Conservation (phyloP, 1,139 yeast species). For the Candida anutae region DNA sequence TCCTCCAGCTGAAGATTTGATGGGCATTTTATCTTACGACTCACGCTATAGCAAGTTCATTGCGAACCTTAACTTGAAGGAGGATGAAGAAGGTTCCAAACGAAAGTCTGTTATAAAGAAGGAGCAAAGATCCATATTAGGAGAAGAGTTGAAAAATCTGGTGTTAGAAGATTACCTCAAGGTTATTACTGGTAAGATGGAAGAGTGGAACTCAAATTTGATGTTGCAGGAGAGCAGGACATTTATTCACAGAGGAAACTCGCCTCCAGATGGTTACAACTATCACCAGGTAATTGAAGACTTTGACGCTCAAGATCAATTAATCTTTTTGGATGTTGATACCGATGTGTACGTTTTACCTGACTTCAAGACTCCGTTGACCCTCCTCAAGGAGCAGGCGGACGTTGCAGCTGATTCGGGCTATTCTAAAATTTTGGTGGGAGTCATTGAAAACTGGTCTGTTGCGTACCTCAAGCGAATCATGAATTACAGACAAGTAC, state of each 20-base stretch:
- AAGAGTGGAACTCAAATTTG: conserved; percentile 72
- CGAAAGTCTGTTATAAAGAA: conserved; percentile 37
- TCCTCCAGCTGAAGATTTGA: conserved; percentile 62
- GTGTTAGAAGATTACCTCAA: conserved; percentile 66
- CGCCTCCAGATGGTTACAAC: conserved; percentile 59
- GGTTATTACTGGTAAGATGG: conserved; percentile 62
- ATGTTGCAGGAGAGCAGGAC: conserved; percentile 55
- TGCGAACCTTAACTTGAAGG: conserved; percentile 12
- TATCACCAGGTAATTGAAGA: conserved; percentile 37
- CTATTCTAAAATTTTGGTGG: conserved; percentile 72
- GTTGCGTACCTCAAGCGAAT: conserved; percentile 55
- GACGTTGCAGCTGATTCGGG: conserved; percentile 87
- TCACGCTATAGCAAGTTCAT: conserved; percentile 47
- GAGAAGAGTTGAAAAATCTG: conserved; percentile 58
- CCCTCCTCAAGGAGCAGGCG: conserved; percentile 85
- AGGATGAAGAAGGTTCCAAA: conserved; percentile 3
- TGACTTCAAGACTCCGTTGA: conserved; percentile 45
- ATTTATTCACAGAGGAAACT: conserved; percentile 52
- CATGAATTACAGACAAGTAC: conserved; percentile 46
- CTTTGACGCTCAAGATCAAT: conserved; percentile 43
- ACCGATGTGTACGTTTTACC: conserved; percentile 63
- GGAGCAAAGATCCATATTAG: conserved; percentile 47
- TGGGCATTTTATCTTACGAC: conserved; percentile 67
- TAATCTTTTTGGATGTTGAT: conserved; percentile 54
- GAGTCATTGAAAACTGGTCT: conserved; percentile 76